Conservation (phyloP, 148 eudicot genomes). For the Rhododendron mucronatum region DNA sequence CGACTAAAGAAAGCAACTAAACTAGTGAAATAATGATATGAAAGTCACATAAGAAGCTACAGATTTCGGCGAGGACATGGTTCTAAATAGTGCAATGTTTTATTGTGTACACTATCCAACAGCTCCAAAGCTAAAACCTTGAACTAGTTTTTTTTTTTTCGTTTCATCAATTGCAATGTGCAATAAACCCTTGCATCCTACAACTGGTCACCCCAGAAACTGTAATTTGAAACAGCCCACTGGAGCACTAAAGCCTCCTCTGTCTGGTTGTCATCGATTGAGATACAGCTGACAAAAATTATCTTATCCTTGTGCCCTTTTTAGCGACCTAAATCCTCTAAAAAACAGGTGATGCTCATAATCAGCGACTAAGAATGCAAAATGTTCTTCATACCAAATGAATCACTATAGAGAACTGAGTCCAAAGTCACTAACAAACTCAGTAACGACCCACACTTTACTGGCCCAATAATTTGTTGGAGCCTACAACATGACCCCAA, state of each 20-base stretch:
- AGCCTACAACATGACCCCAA: too few relatives aligned
- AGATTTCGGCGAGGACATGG: neutral
- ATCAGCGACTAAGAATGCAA: neutral
- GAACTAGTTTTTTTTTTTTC: neutral
- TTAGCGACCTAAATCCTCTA: neutral
- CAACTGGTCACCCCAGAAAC: too few relatives aligned
- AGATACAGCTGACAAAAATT: neutral
- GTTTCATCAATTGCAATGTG: neutral
- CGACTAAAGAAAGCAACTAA: neutral
- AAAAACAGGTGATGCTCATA: neutral
- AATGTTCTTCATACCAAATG: neutral
- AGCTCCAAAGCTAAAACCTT: neutral
- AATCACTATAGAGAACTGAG: neutral
- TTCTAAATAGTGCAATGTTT: neutral
- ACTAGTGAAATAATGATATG: neutral
- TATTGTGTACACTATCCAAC: neutral
- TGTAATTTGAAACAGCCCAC: neutral
- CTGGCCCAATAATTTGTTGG: too few relatives aligned
- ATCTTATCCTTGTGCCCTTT: neutral
- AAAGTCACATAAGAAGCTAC: neutral
- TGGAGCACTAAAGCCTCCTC: neutral
- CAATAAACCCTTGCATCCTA: too few relatives aligned
- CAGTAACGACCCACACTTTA: too few relatives aligned
- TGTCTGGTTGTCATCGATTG: neutral
- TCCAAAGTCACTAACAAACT: neutral